Conservation (phyloP, 495 filamentous ascomycete species). For the Lophiostoma macrostomum region DNA sequence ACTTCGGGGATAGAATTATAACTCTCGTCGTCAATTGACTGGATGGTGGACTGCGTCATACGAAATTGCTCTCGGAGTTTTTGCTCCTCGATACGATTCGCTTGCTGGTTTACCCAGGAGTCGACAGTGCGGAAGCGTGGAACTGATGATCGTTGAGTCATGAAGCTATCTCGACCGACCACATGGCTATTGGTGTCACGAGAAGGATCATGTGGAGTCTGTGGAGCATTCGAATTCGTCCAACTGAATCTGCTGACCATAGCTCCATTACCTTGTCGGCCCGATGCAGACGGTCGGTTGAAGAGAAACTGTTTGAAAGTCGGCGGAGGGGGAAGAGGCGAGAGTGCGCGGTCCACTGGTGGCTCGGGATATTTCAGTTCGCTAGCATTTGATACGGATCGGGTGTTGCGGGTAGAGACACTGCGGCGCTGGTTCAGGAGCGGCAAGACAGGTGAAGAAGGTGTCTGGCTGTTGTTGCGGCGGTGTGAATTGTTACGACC, state of each 20-base stretch:
- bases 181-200: constrained; percentile 19
- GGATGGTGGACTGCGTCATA: constrained; percentile 5
- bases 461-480: constrained; percentile 24
- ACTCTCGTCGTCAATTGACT: neutral
- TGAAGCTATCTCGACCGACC: constrained; percentile 27
- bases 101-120: constrained; percentile 63
- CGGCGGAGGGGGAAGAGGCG: constrained; percentile 23
- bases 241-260: constrained; percentile 33
- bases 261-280: neutral
- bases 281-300: constrained; percentile 18
- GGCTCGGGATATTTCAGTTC: constrained; percentile 22
- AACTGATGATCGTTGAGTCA: constrained; percentile 30
- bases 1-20: constrained; percentile 14
- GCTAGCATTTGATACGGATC: constrained; percentile 18
- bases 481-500: constrained; percentile 15
- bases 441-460: constrained; percentile 24
- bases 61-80: constrained; percentile 26
- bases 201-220: constrained; percentile 23
- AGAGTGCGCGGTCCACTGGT: neutral
- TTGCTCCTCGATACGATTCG: constrained; percentile 32
- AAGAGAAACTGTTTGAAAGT: constrained; percentile 32
- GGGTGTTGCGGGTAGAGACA: constrained; percentile 21
- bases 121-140: constrained; percentile 56
- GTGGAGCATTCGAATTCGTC: constrained; percentile 33
- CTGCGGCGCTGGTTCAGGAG: constrained; percentile 20